These are phyloP conservation scores for Neurospora sp. DNA, from an alignment of 495 filamentous ascomycete species.

Conservation along the genomic window DNA sequence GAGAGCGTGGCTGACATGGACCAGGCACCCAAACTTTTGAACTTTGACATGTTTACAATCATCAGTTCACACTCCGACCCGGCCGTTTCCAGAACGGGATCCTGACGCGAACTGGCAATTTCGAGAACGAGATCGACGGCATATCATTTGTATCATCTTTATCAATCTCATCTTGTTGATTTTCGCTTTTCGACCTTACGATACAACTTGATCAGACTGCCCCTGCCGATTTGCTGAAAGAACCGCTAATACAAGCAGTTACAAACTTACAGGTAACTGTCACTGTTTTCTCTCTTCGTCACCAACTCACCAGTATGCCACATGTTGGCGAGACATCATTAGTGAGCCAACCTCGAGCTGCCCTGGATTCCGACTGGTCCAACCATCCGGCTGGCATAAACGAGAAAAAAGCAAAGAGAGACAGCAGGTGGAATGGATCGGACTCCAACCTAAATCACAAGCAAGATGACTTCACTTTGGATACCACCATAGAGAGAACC, in stretches of 20 bases:
- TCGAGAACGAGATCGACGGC: background rate
- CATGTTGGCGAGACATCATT: background rate
- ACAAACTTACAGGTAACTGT: background rate
- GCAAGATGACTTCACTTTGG: background rate
- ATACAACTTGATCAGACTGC: background rate
- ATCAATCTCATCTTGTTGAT: background rate
- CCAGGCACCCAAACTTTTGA: background rate
- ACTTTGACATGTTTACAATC: background rate
- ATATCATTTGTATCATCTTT: background rate
- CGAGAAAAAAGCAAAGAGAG: background rate
- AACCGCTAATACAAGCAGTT: background rate
- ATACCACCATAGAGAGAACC: no score
- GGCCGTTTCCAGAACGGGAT: background rate
- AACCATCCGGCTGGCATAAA: background rate
- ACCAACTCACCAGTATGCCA: background rate
- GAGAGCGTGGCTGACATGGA: background rate
- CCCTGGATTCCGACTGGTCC: background rate
- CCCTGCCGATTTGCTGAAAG: background rate
- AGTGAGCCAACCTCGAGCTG: background rate
- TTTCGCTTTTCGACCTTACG: background rate
- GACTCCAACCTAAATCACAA: background rate
- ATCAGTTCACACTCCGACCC: background rate
- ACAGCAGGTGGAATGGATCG: background rate
- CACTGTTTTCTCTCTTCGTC: background rate
- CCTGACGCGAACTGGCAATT: background rate